Base-by-base conservation (phyloP, 768 basidiomycete species). In the Lepiota brunneoincarnata region DNA sequence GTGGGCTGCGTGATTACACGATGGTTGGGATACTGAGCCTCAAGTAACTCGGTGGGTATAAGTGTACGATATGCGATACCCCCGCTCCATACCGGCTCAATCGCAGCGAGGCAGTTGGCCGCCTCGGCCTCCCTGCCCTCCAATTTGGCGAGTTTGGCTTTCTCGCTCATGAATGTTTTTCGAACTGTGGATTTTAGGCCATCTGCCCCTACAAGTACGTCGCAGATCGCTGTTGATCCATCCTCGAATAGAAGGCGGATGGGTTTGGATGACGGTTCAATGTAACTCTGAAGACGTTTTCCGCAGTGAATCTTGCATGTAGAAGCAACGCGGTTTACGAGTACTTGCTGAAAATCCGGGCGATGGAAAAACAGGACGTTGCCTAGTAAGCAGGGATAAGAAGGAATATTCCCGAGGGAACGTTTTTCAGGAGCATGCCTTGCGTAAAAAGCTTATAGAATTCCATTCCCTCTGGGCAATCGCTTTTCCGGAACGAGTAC, bases 221-320 rank as follows among this genome's bases (percentile, higher is more conserved):
- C 75, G 28, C 73, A 74, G 0, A 56, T 57, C 2, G 66, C 64
- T 1, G 56, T 63, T 14, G 66, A 64, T 5, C 71, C 75, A 17
- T 78, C 71, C 0, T 63, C 51, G 49, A 79, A 79, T 12, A 62
- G 54, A 6, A 79, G 51, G 0, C 42, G 52, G 9, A 73, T 66
- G 24, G 66, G 63, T 23, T 75, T 36, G 12, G 35, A 48, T 49
- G 39, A 61, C 20, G 65, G 69, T 56, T 84, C 81, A 3, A 58
- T 64, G 63, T 83, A 89, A 0, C 79, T 78, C 44, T 73, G 70
- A 20, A 89, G 73, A n/a, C 82, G 83, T 64, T 86, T 89, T 9
- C 72, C 73, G 49, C 77, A 80, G 52, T 79, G 71, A 4, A 77
- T 72, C 45, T 67, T 71, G 61, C 74, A 79, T 3, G 73, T 69